phyloP scores from a whole-genome alignment of 2,329 filamentous ascomycete species.

The Apiospora saccharicola region DNA sequence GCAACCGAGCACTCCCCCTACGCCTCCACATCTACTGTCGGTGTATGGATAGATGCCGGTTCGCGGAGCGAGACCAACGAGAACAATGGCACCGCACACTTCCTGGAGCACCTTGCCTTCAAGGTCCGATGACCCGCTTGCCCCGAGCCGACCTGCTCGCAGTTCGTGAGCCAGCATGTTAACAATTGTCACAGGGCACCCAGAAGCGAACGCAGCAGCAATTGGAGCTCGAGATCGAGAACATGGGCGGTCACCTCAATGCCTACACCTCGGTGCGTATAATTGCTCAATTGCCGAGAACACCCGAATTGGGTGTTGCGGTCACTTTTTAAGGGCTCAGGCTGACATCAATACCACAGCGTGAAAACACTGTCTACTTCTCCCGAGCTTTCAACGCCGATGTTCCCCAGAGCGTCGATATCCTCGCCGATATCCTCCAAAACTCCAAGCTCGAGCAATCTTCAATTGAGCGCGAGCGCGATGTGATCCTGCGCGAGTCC shows the following conservation, averaged over 20 bases:
- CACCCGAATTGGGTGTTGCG: background rate
- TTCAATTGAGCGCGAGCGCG: slow-evolving; percentile 96
- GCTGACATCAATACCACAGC: slow-evolving; percentile 55
- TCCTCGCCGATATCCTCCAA: slow-evolving; percentile 98
- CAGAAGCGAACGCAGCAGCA: slow-evolving; percentile 94
- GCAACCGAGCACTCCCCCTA: slow-evolving; percentile 98
- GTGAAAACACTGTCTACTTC: slow-evolving; percentile 99
- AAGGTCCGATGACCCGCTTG: slow-evolving; percentile 69
- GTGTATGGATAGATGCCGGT: slow-evolving; percentile 99
- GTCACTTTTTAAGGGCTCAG: background rate
- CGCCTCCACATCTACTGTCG: slow-evolving; percentile 97
- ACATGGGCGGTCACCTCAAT: slow-evolving; percentile 99
- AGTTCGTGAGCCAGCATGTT: slow-evolving; percentile 28
- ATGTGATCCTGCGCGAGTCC: slow-evolving; percentile 97
- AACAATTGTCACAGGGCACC: slow-evolving; percentile 71
- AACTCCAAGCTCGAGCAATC: slow-evolving; percentile 96
- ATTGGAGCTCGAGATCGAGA: slow-evolving; percentile 99
- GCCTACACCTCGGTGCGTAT: slow-evolving; percentile 94
- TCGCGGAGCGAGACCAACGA: slow-evolving; percentile 97
- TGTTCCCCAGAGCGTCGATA: slow-evolving; percentile 95
- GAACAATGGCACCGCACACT: slow-evolving; percentile 99
- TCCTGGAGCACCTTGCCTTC: slow-evolving; percentile 99
- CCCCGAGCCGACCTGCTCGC: slow-evolving; percentile 7
- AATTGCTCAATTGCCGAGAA: slow-evolving; percentile 22
- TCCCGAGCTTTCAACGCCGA: slow-evolving; percentile 99